phyloP scores from a whole-genome alignment of 768 basidiomycete species.

The Pleurotus pulmonarius region DNA sequence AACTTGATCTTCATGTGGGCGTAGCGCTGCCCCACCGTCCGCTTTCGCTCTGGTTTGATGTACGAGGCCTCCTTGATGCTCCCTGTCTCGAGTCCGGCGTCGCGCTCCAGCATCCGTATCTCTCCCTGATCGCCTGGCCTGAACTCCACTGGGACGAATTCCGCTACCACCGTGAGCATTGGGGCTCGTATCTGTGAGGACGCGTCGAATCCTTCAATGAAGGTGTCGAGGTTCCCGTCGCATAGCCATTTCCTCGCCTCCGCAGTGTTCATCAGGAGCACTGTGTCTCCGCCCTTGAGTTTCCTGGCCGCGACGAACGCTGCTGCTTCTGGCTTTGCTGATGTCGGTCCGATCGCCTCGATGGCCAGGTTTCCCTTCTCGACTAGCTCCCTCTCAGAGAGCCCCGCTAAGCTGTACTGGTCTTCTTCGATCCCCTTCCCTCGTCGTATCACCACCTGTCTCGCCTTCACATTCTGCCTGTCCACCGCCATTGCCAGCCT shows the following conservation, averaged over 20 bases:
- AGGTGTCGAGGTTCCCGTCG: neutral
- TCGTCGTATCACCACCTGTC: neutral
- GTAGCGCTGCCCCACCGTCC: conserved; percentile 13
- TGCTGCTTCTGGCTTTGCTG: neutral
- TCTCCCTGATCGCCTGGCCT: neutral
- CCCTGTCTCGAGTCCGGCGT: conserved; percentile 4
- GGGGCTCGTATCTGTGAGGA: conserved; percentile 5
- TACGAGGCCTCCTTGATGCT: conserved; percentile 15
- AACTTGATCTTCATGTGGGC: conserved; percentile 22
- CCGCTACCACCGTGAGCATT: conserved; percentile 12
- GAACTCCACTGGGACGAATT: conserved; percentile 19
- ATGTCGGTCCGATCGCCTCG: neutral
- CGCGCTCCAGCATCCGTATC: conserved; percentile 10
- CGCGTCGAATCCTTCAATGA: conserved; percentile 12
- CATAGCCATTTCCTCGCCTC: conserved; percentile 16
- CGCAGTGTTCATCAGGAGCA: conserved; percentile 11
- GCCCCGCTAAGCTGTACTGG: neutral
- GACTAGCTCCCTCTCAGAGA: conserved; percentile 1
- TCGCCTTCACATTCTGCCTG: neutral
- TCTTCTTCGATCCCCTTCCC: neutral
- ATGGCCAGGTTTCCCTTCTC: conserved; percentile 8
- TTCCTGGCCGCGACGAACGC: conserved; percentile 12
- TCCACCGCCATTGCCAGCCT: neutral
- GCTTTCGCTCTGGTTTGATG: conserved; percentile 20
- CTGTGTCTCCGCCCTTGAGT: conserved; percentile 11